Evolutionary conservation across 164 flowering plant genomes (phyloP).

Genomic region (Sextonia rubra): DNA sequence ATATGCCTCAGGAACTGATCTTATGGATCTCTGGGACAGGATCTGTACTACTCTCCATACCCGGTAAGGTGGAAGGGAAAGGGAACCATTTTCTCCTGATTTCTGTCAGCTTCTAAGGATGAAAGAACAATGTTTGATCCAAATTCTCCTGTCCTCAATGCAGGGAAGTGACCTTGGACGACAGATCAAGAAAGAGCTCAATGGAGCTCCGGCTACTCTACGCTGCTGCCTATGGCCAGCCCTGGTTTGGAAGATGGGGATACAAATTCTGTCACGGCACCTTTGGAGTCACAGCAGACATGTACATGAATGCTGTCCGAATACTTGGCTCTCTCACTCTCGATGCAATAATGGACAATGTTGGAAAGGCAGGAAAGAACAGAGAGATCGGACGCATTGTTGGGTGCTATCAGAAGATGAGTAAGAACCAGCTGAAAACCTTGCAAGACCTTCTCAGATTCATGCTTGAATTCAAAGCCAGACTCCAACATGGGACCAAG

Average conservation of each 20-base stretch:
- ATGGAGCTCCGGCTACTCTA: conserved; percentile 80
- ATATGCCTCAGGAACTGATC: conserved; percentile 51
- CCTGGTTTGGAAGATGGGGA: conserved; percentile 95
- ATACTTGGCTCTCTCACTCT: conserved; percentile 50
- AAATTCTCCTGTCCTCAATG: conserved; percentile 1
- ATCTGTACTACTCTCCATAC: conserved; percentile 55
- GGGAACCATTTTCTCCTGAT: no score
- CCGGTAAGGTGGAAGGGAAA: conserved; percentile 33
- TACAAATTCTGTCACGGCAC: conserved; percentile 68
- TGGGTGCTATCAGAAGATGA: conserved; percentile 40
- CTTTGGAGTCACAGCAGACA: conserved; percentile 53
- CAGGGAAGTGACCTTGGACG: conserved; percentile 70
- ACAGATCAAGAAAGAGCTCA: conserved; percentile 50
- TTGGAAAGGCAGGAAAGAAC: conserved; percentile 9
- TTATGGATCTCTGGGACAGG: conserved; percentile 93
- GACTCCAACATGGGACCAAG: conserved; percentile 14
- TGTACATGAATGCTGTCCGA: conserved; percentile 51
- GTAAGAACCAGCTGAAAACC: conserved; percentile 48
- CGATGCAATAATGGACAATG: conserved; percentile 36
- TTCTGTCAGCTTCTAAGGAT: not conserved
- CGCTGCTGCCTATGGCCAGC: conserved; percentile 69
- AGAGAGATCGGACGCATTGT: conserved; percentile 40
- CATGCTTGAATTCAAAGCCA: conserved; percentile 54
- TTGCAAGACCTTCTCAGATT: conserved; percentile 54
- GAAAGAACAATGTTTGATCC: not conserved